Evolutionary conservation across 2,329 filamentous ascomycete genomes (phyloP), one percentile per base, ranked within the genome.

Genomic region (Phialophora verrucosa): DNA sequence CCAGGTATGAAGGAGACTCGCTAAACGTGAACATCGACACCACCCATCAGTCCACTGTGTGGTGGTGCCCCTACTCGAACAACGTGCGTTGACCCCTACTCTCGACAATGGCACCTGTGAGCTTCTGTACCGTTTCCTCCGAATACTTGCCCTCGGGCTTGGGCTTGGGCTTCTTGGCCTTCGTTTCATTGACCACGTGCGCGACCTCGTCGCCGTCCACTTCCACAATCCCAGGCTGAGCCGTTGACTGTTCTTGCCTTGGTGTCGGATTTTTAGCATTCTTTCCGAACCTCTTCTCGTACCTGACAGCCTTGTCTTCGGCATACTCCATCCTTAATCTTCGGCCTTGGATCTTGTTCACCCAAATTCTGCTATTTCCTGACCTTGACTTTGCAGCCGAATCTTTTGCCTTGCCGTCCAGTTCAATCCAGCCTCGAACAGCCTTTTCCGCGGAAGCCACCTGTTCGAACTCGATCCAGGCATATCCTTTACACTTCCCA

Each of bases 401-500:
- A 63, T 70, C 66, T 79, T 79, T 63, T 79, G 79, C 75, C 85
- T 85, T 59, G 78, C 78, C 27, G 77, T 78, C 64, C 38, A 93
- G 84, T 79, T 88, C 87, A 67, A 92, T 85, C 73, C 91, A 97
- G 0, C 94, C 94, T 76, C 88, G 89, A 70, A 96, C 92, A 3
- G 91, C 91, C 74, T 85, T 85, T 58, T 89, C 87, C 0, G 92
- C 92, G 0, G 90, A 86, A 64, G 91, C 88, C 11, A 93, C 76
- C 59, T 93, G 88, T 75, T 90, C 89, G 79, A 98, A 99, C 68
- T 91, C 91, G 68, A 99, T 88, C 93, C 95, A 99, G 5, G 90
- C 95, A 80, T 90, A 99, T 20, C 95, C 96, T 81, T 98, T 98
- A 83, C 95, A 99, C 81, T 98, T 99, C 51, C 95, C 95, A 23